Evolutionary conservation across 2,329 filamentous ascomycete species (phyloP).

Genomic region (Penicillium griseofulvum): DNA sequence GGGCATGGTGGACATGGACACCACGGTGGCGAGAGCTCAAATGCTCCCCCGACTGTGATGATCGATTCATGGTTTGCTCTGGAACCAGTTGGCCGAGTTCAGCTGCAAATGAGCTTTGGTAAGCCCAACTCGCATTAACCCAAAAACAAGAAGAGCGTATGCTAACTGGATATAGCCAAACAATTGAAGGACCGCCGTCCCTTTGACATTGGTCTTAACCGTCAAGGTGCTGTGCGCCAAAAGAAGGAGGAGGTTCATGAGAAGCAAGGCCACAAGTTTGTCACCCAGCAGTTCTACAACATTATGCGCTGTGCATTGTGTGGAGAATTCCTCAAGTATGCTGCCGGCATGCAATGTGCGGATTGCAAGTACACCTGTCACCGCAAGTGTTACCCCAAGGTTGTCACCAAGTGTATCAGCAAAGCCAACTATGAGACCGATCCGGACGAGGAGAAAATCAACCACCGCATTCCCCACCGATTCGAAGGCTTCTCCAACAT

Average conservation of each 20-base stretch:
- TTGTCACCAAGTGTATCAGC: slow-evolving; percentile 99
- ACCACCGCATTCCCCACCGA: slow-evolving; percentile 95
- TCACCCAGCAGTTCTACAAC: slow-evolving; percentile 99
- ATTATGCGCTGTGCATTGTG: slow-evolving; percentile 99
- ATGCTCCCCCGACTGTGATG: slow-evolving; percentile 37
- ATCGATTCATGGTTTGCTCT: slow-evolving; percentile 97
- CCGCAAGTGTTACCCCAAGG: slow-evolving; percentile 92
- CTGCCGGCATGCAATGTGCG: slow-evolving; percentile 97
- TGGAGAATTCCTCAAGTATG: slow-evolving; percentile 97
- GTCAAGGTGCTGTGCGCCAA: slow-evolving; percentile 94
- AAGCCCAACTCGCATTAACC: slow-evolving; percentile 22
- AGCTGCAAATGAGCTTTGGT: slow-evolving; percentile 84
- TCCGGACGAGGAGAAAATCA: slow-evolving; percentile 99
- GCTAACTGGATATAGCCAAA: slow-evolving; percentile 58
- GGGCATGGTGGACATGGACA: slow-evolving; percentile 24
- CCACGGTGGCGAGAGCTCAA: slow-evolving; percentile 31
- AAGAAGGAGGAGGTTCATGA: slow-evolving; percentile 98
- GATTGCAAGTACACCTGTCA: slow-evolving; percentile 99
- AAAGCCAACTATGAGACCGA: slow-evolving; percentile 98
- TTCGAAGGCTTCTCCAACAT: slow-evolving; percentile 97
- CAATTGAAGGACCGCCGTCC: slow-evolving; percentile 78
- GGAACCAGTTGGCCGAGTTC: slow-evolving; percentile 88
- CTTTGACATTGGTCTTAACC: slow-evolving; percentile 84
- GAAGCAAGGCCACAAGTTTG: slow-evolving; percentile 98
- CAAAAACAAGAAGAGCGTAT: neutral